Conservation (phyloP, 176 grass and related monocot genomes). For the bread wheat (Triticum aestivum) region DNA sequence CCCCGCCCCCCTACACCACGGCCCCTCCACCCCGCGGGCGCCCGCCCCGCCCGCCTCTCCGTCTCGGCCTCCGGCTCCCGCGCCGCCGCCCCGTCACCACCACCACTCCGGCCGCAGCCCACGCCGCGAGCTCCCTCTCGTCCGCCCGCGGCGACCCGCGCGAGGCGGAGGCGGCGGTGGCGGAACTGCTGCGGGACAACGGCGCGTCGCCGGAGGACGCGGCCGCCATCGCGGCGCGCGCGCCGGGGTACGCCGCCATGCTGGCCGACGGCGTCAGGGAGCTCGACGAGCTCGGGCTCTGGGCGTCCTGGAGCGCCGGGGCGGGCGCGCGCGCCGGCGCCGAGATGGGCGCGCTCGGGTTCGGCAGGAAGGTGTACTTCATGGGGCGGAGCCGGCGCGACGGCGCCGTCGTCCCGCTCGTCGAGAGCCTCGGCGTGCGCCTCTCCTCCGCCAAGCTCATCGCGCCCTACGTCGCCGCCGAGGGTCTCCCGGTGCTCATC, state of each 20-base stretch:
- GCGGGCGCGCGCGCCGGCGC: conserved; percentile 11
- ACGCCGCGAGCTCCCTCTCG: background rate
- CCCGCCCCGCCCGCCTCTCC: background rate
- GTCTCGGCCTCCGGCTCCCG: background rate
- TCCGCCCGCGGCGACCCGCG: background rate
- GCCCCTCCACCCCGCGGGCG: background rate
- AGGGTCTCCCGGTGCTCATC: conserved; percentile 60
- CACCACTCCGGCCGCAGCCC: background rate
- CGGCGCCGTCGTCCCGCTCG: conserved; percentile 58
- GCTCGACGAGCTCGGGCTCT: conserved; percentile 66
- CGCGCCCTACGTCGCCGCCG: conserved; percentile 53
- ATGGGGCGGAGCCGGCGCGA: conserved; percentile 84
- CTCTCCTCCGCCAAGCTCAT: conserved; percentile 80
- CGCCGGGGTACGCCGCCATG: conserved; percentile 65
- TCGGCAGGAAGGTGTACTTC: conserved; percentile 78
- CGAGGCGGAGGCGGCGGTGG: conserved; percentile 50
- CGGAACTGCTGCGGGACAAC: conserved; percentile 49
- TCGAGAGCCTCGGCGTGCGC: conserved; percentile 81
- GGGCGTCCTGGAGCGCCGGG: conserved; percentile 72
- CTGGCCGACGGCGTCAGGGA: conserved; percentile 63
- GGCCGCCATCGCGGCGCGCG: conserved; percentile 44
- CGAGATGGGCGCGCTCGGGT: conserved; percentile 52
- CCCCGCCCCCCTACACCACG: background rate
- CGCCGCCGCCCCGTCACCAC: background rate
- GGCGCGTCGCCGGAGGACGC: conserved; percentile 56